Base-by-base conservation (phyloP, 2,329 filamentous ascomycete genomes). In the Bimuria novae-zelandiae region DNA sequence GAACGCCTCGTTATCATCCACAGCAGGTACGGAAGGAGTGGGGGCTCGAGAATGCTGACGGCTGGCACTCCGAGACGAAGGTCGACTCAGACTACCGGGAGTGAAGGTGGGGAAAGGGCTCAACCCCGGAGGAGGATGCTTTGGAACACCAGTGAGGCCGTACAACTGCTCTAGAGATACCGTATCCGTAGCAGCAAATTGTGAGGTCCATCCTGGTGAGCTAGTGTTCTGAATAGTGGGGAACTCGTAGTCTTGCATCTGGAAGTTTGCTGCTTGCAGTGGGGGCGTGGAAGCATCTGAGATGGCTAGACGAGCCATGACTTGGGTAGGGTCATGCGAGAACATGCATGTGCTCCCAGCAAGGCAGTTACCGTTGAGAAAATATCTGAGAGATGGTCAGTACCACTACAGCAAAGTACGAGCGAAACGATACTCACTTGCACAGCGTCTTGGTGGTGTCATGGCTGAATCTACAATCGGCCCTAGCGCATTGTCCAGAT, bases 401-500 rank as follows among this genome's bases (percentile, higher is more conserved):
- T 49, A 51, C 59, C 51, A 49, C 63, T 55, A 42, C 51, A 39
- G 37, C 33, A 27, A 21, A 19, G 52, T 14, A 51, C 16, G 27
- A 35, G 47, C 5, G 44, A 39, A 45, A 49, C 27, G 33, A 37
- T 48, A 88, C 90, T 82, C 80, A 95, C 90, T 97, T 97, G 92
- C 94, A 99, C 57, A 99, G 84, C 67, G 97, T 94, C 69, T 90
- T 95, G 70, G 90, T 96, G 39, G 96, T 83, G 72, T 99, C 93
- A 74, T 99, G 94, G 63, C 92, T 96, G 75, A 97, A 99, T 52
- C 93, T 88, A 74, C 94, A 99, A 75, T 99, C 94, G 55, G 93
- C 93, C 54, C 94, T 86, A 48, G 97, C 86, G 73, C 94, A 99
- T 74, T 94, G 90, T n/a, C 94, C 94, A 7, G 89, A 95, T 8